These are phyloP conservation scores for Cordyceps tenuipes DNA, from an alignment of 2,329 filamentous ascomycete species.

Conservation along the genomic window DNA sequence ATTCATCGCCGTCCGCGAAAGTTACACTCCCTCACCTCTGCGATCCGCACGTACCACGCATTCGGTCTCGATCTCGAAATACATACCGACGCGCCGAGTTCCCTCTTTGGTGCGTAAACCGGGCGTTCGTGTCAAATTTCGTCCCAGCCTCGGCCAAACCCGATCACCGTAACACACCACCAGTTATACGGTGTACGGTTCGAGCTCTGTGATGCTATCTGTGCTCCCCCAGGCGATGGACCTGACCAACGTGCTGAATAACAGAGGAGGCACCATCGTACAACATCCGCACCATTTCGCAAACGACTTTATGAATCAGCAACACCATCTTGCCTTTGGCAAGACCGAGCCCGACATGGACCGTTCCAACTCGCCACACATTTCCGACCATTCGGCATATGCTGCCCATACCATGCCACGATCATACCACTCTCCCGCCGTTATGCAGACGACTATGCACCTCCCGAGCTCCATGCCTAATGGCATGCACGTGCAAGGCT, in stretches of 20 bases:
- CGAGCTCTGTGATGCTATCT: conserved; percentile 27
- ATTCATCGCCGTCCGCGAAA: conserved; percentile 5
- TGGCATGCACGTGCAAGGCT: conserved; percentile 35
- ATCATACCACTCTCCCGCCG: conserved; percentile 45
- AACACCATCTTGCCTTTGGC: conserved; percentile 24
- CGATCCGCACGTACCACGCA: neutral
- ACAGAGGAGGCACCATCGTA: conserved; percentile 31
- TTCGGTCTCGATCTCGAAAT: neutral
- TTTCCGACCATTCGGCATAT: conserved; percentile 51
- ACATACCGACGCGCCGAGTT: neutral
- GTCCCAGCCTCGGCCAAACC: neutral
- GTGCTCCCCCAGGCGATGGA: conserved; percentile 43
- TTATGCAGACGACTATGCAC: conserved; percentile 42
- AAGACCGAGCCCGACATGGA: conserved; percentile 37
- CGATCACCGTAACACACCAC: conserved; percentile 4
- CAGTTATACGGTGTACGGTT: conserved; percentile 9
- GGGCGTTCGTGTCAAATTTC: neutral
- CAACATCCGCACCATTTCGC: conserved; percentile 24
- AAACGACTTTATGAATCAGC: conserved; percentile 25
- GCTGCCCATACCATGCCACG: conserved; percentile 40
- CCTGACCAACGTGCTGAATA: conserved; percentile 45
- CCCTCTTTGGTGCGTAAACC: neutral
- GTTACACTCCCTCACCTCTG: neutral
- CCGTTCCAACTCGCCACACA: conserved; percentile 49
- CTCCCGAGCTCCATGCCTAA: conserved; percentile 35